Conservation (phyloP, 306 rosid species). For the Inga laurina region DNA sequence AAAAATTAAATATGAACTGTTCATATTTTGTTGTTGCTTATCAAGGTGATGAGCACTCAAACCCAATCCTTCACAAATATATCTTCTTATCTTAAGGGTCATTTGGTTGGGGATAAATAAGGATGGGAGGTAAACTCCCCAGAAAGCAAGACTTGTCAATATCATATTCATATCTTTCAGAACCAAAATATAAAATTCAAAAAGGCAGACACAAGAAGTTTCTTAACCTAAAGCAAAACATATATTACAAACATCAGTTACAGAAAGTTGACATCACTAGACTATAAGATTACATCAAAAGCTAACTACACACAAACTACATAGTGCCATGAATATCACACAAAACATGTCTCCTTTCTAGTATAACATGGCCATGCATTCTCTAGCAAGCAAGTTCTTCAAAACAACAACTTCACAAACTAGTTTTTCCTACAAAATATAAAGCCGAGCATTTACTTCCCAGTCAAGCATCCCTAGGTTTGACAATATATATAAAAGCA, state of each 20-base stretch:
- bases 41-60: too few species aligned
- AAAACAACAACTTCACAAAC: constrained; percentile 8
- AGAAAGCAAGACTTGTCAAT: neutral
- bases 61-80: too few species aligned
- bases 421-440: neutral
- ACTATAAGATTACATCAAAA: neutral
- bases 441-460: neutral
- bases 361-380: neutral
- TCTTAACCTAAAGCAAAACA: neutral
- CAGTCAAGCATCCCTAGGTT: constrained; percentile 21
- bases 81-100: too few species aligned
- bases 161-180: neutral
- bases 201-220: neutral
- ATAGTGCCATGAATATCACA: constrained; percentile 16
- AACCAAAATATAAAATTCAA: neutral
- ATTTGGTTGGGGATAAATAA: too few species aligned
- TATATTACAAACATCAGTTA: neutral
- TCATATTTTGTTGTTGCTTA: too few species aligned
- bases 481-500: constrained; percentile 24
- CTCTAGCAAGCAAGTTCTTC: neutral
- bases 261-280: neutral
- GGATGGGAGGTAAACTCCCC: neutral
- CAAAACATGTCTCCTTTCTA: constrained; percentile 14
- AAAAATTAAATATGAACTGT: too few species aligned
- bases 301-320: constrained; percentile 15